Base-by-base conservation (phyloP, 495 filamentous ascomycete genomes). In the Aspergillus bertholletiae region DNA sequence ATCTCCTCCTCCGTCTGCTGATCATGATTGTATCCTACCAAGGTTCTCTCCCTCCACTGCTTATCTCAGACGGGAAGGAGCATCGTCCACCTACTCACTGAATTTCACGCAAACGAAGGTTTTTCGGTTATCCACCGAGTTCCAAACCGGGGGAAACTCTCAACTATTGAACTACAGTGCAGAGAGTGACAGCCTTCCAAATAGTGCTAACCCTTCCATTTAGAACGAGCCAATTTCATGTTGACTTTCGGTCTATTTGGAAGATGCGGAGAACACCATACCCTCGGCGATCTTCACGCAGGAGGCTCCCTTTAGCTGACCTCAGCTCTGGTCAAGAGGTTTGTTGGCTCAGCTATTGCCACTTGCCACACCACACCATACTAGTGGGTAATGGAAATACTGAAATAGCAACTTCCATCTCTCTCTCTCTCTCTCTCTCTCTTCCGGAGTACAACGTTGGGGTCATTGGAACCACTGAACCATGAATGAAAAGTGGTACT, bases 1-100 rank as follows among this genome's bases (percentile, higher is more conserved):
- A n/a, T n/a, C n/a, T n/a, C n/a, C n/a, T n/a, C n/a, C n/a, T 58
- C 56, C 56, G 56, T 34, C 7, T 26, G 41, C 22, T 39, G 46
- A 61, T 56, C 58, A 53, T 54, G 54, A 51, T 61, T 61, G 32
- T 37, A 23, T 43, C 18, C 48, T 39, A 46, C 51, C 44, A 56
- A 55, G 53, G 37, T 60, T 20, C 43, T 34, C 46, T 20, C n/a
- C 17, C 13, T 34, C 52, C 46, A 34, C 18, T 22, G 12, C 21
- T 51, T 46, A 30, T 22, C 18, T 35, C 18, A n/a, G 21, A 44
- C 37, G 22, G 39, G 39, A 22, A 43, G 18, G 39, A 43, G 1
- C 11, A 0, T 7, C 39, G n/a, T 28, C 35, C n/a, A 51, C 51
- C 28, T 23, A 15, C 20, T 22, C 39, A 15, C 18, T 22, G 39